These are phyloP conservation scores for Begonia peltatifolia DNA, from an alignment of 306 rosid genomes.

Conservation along the genomic window DNA sequence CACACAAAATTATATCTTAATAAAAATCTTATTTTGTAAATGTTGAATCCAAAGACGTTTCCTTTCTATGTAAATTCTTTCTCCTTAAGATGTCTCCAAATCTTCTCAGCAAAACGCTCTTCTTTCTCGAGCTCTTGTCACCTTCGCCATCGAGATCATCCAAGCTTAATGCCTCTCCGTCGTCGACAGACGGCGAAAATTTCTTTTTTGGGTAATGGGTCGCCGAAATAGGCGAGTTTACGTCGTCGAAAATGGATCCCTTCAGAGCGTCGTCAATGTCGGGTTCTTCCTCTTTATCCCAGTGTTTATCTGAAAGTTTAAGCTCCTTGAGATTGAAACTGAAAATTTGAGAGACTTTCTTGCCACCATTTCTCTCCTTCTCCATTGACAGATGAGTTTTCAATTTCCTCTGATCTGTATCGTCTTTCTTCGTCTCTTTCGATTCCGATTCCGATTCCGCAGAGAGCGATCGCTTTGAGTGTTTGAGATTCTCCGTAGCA, in stretches of 20 bases:
- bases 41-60: conserved; percentile 22
- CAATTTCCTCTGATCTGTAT: conserved; percentile 10
- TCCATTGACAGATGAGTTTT: conserved; percentile 13
- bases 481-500: conserved; percentile 44
- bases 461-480: conserved; percentile 39
- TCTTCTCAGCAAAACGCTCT: conserved; percentile 59
- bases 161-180: conserved; percentile 20
- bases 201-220: conserved; percentile 14
- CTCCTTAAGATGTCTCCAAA: conserved; percentile 68
- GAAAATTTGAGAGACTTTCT: conserved; percentile 20
- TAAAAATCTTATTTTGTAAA: not conserved
- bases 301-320: conserved; percentile 21
- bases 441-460: conserved; percentile 23
- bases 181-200: conserved; percentile 11
- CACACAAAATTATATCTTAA: too few species aligned
- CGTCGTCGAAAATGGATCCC: conserved; percentile 50
- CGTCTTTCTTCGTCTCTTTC: conserved; percentile 24
- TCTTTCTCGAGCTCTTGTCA: conserved; percentile 48
- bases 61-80: conserved; percentile 23
- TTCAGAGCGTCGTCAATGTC: conserved; percentile 29
- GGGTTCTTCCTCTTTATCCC: conserved; percentile 17
- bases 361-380: conserved; percentile 17
- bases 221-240: conserved; percentile 25
- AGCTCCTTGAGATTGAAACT: conserved; percentile 24
- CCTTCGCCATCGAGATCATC: conserved; percentile 25